Conservation (phyloP, 164 flowering plant species). For the Magnolia kwangsiensis region DNA sequence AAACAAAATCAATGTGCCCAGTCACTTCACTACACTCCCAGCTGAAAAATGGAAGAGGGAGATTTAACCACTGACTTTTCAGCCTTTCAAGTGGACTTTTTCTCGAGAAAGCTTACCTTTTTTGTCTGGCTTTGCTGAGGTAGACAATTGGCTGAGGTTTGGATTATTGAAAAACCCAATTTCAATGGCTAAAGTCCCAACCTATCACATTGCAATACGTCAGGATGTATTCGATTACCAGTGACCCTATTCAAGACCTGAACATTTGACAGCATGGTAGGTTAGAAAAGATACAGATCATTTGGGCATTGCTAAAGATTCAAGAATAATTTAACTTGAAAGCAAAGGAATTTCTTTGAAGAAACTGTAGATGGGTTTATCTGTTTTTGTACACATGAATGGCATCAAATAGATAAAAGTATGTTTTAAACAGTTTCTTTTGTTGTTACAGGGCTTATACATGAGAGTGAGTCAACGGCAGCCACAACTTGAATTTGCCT, state of each 20-base stretch:
- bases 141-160: too few species aligned
- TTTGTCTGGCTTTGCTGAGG: too few species aligned
- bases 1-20: too few species aligned
- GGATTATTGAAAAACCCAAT: not conserved
- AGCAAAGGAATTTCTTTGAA: not conserved
- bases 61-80: too few species aligned
- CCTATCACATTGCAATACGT: not conserved
- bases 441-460: slow-evolving; percentile 68
- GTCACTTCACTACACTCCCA: too few species aligned
- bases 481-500: slow-evolving; percentile 19
- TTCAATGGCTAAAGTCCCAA: too few species aligned
- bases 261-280: not conserved
- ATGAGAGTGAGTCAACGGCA: slow-evolving; percentile 61
- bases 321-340: not conserved
- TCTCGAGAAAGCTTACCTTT: too few species aligned
- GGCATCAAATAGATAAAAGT: not conserved
- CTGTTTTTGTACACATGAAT: not conserved
- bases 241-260: not conserved
- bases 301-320: not conserved
- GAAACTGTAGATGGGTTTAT: not conserved
- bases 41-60: too few species aligned
- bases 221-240: not conserved
- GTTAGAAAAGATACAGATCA: not conserved
- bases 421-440: not conserved
- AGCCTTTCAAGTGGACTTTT: too few species aligned